phyloP scores from a whole-genome alignment of 2,329 filamentous ascomycete genomes.

The Colletotrichum paranaense region DNA sequence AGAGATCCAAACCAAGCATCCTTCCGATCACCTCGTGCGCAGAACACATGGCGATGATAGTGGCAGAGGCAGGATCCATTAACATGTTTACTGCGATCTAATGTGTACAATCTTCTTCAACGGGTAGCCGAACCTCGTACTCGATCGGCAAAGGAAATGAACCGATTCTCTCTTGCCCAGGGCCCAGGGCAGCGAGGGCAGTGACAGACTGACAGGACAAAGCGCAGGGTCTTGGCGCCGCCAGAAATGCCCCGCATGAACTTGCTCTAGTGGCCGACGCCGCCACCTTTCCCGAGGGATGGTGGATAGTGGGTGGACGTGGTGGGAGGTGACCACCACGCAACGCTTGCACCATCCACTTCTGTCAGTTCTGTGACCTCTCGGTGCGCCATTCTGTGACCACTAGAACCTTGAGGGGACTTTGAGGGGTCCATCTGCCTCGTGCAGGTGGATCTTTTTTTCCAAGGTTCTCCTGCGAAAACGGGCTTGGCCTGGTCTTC shows the following conservation, averaged over 20 bases:
- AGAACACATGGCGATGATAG: background rate
- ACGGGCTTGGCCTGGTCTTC: constrained; percentile 25
- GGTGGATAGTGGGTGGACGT: background rate
- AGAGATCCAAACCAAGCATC: background rate
- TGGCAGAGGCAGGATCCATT: background rate
- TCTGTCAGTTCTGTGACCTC: constrained; percentile 2
- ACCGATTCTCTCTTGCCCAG: background rate
- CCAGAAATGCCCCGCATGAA: constrained; percentile 30
- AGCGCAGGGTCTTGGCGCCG: constrained; percentile 33
- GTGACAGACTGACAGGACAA: constrained; percentile 4
- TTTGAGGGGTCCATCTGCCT: constrained; percentile 20
- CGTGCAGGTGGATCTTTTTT: constrained; percentile 32
- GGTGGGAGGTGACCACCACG: background rate
- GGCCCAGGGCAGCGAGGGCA: background rate
- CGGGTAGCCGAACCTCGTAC: background rate
- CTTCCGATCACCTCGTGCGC: too few species aligned
- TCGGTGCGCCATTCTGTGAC: constrained; percentile 30
- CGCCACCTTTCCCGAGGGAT: background rate
- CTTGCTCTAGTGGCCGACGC: constrained; percentile 7
- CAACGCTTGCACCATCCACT: constrained; percentile 3
- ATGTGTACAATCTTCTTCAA: background rate
- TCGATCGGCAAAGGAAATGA: background rate
- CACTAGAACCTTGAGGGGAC: background rate
- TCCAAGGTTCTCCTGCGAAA: constrained; percentile 7
- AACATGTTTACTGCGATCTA: background rate